Evolutionary conservation across 2,329 filamentous ascomycete species (phyloP).

Genomic region (Trichoderma atroviride): DNA sequence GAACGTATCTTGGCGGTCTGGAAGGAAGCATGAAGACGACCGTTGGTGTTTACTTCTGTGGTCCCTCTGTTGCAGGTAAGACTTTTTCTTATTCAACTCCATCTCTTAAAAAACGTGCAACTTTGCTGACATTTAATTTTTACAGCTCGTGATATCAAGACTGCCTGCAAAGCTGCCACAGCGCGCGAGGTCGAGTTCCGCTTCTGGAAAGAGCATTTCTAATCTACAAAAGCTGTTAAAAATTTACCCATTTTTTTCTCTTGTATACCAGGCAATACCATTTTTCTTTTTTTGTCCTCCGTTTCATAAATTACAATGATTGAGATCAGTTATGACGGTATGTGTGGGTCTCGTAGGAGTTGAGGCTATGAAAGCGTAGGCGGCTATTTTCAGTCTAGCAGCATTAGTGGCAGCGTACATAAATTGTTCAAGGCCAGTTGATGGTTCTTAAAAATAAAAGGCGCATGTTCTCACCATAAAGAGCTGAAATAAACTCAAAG

Average conservation of each 20-base stretch:
- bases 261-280: conserved; percentile 22
- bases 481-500: not conserved
- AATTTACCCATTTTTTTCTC: conserved; percentile 3
- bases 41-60: conserved; percentile 97
- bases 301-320: conserved; percentile 16
- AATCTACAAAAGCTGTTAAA: conserved; percentile 32
- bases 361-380: conserved; percentile 6
- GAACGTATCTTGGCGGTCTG: conserved; percentile 81
- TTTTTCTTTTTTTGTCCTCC: conserved; percentile 15
- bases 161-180: conserved; percentile 73
- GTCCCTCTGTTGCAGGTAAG: conserved; percentile 71
- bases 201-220: conserved; percentile 98
- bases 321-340: conserved; percentile 14
- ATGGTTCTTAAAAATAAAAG: conserved; percentile 9
- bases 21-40: conserved; percentile 77
- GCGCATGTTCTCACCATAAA: conserved; percentile 3
- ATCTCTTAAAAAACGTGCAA: not conserved
- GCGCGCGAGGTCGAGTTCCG: conserved; percentile 84
- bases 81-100: too few species aligned
- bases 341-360: conserved; percentile 13
- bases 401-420: not conserved
- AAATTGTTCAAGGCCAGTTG: not conserved
- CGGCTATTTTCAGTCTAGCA: conserved; percentile 9
- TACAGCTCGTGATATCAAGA: conserved; percentile 78
- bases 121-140: conserved; percentile 38